Evolutionary conservation across 2,329 filamentous ascomycete genomes (phyloP), one percentile per base, ranked within the genome.

Genomic region (Pseudocercospora macadamiae): DNA sequence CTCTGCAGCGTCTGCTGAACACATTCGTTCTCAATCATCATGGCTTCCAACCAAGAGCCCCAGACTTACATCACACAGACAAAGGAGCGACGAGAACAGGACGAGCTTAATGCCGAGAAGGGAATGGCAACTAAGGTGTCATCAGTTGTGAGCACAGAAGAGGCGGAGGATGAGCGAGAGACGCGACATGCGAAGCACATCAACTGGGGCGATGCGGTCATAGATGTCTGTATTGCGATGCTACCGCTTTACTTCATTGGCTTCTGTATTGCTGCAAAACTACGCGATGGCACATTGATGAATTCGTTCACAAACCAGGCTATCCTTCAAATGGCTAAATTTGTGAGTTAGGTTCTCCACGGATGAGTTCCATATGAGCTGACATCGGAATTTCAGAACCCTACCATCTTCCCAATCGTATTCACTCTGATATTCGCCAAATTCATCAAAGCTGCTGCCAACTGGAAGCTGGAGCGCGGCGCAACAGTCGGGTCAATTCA

Each of bases 331-430:
- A 62, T 62, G 60, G 60, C 56, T 2, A 54, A 23, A 37, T 55
- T 55, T 30, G 55, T 59, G 14, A 44, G 55, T 49, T 10, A n/a
- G n/a, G n/a, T n/a, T n/a, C n/a, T n/a, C n/a, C n/a, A n/a, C n/a
- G n/a, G n/a, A n/a, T 1, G 23, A 18, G 36, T 4, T 42, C 6
- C 16, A 23, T 18, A 4, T 18, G 3, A 12, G 28, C 51, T 54
- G 26, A 59, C 55, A 8, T 7, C 9, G 28, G 28, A 12, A 8
- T 3, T 23, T 32, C 49, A 56, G 57, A 59, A 59, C 12, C 62
- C 62, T 2, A 62, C 62, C 4, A 44, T 59, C 6, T 64, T 64
- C 26, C 51, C 60, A 32, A 62, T 64, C 8, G 14, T 64, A 4
- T 64, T 64, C 30, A 52, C 49, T 1, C 18, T 59, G 7, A 56